Conservation (phyloP, 257 asterid species). For the Anisodus tanguticus region DNA sequence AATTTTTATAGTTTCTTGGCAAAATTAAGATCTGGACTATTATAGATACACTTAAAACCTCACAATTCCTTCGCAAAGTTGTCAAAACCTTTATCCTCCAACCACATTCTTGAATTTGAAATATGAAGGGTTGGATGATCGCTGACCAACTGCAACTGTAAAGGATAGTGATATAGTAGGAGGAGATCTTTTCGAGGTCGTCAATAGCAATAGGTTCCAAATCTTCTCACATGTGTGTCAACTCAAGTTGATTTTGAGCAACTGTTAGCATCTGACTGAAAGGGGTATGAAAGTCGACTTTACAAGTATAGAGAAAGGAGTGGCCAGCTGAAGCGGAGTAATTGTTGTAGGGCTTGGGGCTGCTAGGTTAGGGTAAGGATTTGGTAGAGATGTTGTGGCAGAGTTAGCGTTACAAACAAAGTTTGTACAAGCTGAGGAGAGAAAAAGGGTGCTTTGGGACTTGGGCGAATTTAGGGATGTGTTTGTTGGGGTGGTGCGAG, state of each 20-base stretch:
- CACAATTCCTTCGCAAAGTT: not conserved
- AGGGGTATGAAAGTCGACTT: not conserved
- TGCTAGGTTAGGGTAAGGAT: not conserved
- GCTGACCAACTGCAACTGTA: not conserved
- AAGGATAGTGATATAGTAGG: not conserved
- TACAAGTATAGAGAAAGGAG: not conserved
- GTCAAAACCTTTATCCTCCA: not conserved
- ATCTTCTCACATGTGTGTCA: not conserved
- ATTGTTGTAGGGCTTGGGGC: not conserved
- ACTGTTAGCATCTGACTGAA: not conserved
- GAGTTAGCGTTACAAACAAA: too few relatives aligned
- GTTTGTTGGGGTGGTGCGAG: not conserved
- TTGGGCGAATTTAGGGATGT: too few relatives aligned
- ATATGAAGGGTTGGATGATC: not conserved
- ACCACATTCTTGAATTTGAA: not conserved
- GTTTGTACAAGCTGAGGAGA: too few relatives aligned
- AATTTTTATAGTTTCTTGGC: not conserved
- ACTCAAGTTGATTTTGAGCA: not conserved
- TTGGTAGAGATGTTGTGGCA: not conserved
- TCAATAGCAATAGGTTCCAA: not conserved
- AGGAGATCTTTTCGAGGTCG: not conserved
- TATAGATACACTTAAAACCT: not conserved
- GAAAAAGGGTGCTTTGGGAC: too few relatives aligned
- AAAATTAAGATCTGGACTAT: not conserved
- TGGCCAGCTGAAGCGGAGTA: not conserved